Evolutionary conservation across 1,139 yeast genomes (phyloP).

Genomic region (Blastobotrys petasosporus): DNA sequence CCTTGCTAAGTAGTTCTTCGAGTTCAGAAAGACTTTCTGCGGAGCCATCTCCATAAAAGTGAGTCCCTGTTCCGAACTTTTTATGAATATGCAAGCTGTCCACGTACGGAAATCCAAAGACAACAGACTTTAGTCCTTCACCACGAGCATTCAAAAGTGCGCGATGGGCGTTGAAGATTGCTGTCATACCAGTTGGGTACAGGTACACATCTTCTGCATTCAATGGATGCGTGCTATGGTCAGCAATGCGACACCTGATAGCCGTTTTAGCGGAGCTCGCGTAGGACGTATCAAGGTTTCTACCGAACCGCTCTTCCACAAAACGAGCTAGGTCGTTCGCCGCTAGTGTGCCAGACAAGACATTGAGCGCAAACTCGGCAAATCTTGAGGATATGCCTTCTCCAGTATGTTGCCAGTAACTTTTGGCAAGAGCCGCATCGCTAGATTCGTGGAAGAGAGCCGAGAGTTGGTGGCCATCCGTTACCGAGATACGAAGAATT

Average conservation of each 20-base stretch:
- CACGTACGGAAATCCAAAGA: constrained; percentile 93
- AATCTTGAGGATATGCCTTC: constrained; percentile 87
- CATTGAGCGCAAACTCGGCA: constrained; percentile 69
- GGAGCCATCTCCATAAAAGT: constrained; percentile 71
- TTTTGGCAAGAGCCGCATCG: constrained; percentile 60
- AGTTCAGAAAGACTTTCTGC: constrained; percentile 44
- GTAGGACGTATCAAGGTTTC: constrained; percentile 73
- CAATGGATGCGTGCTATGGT: constrained; percentile 23
- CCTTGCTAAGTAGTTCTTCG: constrained; percentile 53
- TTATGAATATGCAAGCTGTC: constrained; percentile 80
- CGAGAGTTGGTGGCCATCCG: constrained; percentile 62
- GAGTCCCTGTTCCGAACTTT: constrained; percentile 80
- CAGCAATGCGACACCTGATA: constrained; percentile 68
- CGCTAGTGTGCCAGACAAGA: neutral
- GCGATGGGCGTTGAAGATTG: constrained; percentile 79
- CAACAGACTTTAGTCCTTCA: constrained; percentile 54
- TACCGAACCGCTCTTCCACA: constrained; percentile 84
- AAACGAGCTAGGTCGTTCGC: constrained; percentile 22
- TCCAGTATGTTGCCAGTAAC: constrained; percentile 95
- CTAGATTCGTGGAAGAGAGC: constrained; percentile 65
- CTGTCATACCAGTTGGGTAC: constrained; percentile 89
- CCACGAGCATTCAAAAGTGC: constrained; percentile 42
- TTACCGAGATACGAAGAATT: constrained; percentile 52
- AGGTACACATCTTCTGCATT: constrained; percentile 57
- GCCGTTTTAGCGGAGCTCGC: constrained; percentile 72